A percentile compares a stretch with the other conserved stretches of the same genome.
These are phyloP conservation scores for Fragaria iinumae DNA, from an alignment of 306 rosid genomes.

Conservation along the genomic window DNA sequence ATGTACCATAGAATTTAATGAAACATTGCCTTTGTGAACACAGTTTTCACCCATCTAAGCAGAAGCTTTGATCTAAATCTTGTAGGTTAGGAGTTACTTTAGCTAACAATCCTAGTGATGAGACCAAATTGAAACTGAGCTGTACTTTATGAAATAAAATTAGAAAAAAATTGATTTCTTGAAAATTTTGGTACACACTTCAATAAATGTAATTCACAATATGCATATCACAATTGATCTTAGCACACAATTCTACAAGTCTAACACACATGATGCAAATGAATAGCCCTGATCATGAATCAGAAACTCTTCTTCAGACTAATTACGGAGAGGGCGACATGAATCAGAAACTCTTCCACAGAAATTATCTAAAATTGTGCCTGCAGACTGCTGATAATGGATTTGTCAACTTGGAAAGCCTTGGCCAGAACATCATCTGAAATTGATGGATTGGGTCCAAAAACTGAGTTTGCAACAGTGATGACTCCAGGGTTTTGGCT, in stretches of 20 bases:
- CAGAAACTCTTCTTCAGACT: background rate
- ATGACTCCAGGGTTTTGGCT: conserved; percentile 32
- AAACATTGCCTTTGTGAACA: background rate
- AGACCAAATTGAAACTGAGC: background rate
- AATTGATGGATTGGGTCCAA: conserved; percentile 21
- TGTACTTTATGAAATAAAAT: background rate
- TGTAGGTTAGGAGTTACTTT: background rate
- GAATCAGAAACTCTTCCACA: background rate
- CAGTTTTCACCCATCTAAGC: background rate
- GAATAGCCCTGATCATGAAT: background rate
- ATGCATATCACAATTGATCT: background rate
- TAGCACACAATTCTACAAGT: background rate
- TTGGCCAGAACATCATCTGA: conserved; percentile 19
- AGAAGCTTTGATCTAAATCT: background rate
- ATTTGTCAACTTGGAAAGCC: conserved; percentile 24
- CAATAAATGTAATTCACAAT: background rate
- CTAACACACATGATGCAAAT: background rate
- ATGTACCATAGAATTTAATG: background rate
- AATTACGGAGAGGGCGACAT: background rate
- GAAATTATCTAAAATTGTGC: conserved; percentile 12
- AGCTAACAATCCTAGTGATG: background rate
- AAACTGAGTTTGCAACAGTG: conserved; percentile 16
- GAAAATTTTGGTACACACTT: conserved; percentile 7
- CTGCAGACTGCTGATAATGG: conserved; percentile 14
- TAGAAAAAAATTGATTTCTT: background rate